phyloP scores from a whole-genome alignment of 768 basidiomycete genomes.

The Pleurotus salmoneostramineus region DNA sequence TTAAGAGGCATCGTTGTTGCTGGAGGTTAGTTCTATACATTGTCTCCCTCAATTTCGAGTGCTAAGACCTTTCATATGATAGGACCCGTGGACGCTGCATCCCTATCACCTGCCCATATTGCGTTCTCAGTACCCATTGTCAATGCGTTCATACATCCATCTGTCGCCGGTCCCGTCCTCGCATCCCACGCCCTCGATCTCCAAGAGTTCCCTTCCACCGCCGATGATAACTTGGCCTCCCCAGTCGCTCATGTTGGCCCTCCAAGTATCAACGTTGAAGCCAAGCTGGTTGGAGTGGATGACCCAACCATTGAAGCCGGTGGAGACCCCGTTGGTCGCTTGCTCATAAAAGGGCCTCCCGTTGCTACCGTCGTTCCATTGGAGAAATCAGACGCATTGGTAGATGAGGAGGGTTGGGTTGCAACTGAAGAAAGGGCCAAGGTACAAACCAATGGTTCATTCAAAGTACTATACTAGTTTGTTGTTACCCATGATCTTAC shows the following conservation, averaged over 20 bases:
- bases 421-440: constrained; percentile 36
- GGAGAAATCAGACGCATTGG: constrained; percentile 26
- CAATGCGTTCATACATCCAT: constrained; percentile 54
- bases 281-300: constrained; percentile 66
- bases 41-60: not conserved
- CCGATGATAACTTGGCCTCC: constrained; percentile 24
- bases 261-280: constrained; percentile 83
- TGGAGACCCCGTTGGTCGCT: constrained; percentile 56
- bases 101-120: constrained; percentile 62
- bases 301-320: constrained; percentile 65
- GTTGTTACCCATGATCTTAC: not conserved
- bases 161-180: constrained; percentile 73
- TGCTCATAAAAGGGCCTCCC: constrained; percentile 70
- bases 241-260: constrained; percentile 58
- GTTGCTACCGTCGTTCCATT: constrained; percentile 51
- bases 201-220: constrained; percentile 55
- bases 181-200: constrained; percentile 84
- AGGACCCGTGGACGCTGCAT: constrained; percentile 48
- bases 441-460: constrained; percentile 67
- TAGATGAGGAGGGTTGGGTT: constrained; percentile 42
- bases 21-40: constrained; percentile 48
- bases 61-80: constrained; percentile 4
- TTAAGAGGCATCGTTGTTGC: constrained; percentile 69
- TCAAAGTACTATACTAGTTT: constrained; percentile 31
- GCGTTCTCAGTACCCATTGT: constrained; percentile 77